Base-by-base conservation (phyloP, 257 asterid genomes). In the Linaria vulgaris region DNA sequence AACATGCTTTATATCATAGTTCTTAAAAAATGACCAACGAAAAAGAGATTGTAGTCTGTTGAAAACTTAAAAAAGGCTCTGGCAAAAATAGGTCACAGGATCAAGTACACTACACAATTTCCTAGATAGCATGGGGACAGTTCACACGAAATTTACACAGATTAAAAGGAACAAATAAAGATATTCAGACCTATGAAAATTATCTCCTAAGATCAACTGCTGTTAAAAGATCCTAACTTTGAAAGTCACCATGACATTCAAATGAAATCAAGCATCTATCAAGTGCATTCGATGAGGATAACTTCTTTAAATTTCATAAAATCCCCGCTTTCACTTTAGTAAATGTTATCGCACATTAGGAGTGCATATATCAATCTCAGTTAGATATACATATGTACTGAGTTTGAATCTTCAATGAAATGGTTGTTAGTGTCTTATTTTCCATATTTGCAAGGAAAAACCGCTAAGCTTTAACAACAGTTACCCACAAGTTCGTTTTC, bases 121-220 rank as follows among this genome's bases (percentile, higher is more conserved):
- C 21, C 55, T 23, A 44, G 16, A 60, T 15, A 5, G 14, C 16
- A 25, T 14, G 11, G 46, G 56, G 25, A 31, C 47, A 25, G n/a
- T 38, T 16, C 41, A 34, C 10, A 34, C 41, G 41, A 34, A 34
- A 34, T 56, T 41, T 8, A 23, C 25, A 23, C 47, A 31, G 24
- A 24, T 34, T 23, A 30, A 31, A 56, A 15, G 24, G 14, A n/a
- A 58, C 12, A 39, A 12, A 37, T 13, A 58, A 19, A 38, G 49
- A 31, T 19, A 37, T 12, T 9, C 34, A 55, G 27, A 12, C 39
- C 21, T 31, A 11, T 15, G 44, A 55, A 30, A 22, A 31, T 9
- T 6, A 55, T 55, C 8, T 55, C 44, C 61, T 25, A 13, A 27
- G 61, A 54, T 31, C 44, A n/a, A 30, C 61, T 30, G 30, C 44